phyloP scores from a whole-genome alignment of 208 protist genomes.

The Crithidia brevicula region DNA sequence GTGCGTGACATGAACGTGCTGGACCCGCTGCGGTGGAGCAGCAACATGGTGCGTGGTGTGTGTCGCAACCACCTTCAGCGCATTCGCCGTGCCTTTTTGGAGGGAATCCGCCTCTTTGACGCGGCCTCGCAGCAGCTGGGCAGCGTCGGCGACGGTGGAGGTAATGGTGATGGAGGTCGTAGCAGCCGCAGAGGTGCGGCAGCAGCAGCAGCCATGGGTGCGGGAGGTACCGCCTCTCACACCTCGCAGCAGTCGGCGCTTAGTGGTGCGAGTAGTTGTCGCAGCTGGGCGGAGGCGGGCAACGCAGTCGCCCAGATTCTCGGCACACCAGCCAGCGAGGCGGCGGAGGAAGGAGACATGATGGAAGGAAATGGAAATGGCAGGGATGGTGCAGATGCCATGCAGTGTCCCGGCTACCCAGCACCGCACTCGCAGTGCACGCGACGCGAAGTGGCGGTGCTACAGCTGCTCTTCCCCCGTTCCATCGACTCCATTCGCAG shows the following conservation, averaged over 20 bases:
- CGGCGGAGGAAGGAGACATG: background rate
- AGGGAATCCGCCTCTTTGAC: constrained; percentile 58
- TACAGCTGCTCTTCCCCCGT: constrained; percentile 64
- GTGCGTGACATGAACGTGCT: constrained; percentile 91
- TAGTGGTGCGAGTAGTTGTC: constrained; percentile 32
- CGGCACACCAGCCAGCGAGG: constrained; percentile 1
- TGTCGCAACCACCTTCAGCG: constrained; percentile 86
- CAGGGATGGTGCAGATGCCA: background rate
- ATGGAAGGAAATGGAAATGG: background rate
- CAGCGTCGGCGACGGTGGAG: no score
- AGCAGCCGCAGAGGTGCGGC: background rate
- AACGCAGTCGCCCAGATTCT: background rate
- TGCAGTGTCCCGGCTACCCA: constrained; percentile 44
- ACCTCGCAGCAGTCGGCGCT: constrained; percentile 28
- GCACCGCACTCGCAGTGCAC: constrained; percentile 53
- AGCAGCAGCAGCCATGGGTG: background rate
- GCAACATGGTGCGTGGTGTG: constrained; percentile 89
- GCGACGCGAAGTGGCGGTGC: constrained; percentile 41
- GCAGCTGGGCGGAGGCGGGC: constrained; percentile 21
- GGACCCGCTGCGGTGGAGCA: constrained; percentile 91
- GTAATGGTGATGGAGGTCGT: background rate
- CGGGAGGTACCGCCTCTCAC: constrained; percentile 4
- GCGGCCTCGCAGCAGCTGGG: constrained; percentile 48
- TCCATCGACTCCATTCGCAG: constrained; percentile 49
- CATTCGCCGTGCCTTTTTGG: constrained; percentile 68